A percentile compares a stretch with the other conserved stretches of the same genome.
phyloP scores from a whole-genome alignment of 306 rosid genomes.

The Lathyrus tuberosus region DNA sequence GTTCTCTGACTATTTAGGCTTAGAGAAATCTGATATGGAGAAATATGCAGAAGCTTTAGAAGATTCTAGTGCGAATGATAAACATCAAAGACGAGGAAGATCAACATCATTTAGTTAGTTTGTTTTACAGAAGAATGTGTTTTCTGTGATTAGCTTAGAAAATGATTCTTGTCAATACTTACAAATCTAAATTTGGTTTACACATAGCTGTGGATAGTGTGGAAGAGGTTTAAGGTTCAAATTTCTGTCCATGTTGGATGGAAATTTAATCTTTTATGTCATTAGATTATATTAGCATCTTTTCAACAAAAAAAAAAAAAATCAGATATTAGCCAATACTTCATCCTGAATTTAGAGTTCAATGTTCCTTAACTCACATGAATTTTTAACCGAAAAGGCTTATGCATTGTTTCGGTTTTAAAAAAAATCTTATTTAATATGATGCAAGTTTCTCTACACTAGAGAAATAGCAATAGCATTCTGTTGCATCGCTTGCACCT shows the following conservation, averaged over 20 bases:
- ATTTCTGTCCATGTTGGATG: neutral
- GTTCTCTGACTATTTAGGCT: constrained; percentile 38
- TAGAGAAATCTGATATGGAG: constrained; percentile 55
- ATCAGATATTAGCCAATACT: no score
- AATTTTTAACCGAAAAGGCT: no score
- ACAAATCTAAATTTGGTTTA: neutral
- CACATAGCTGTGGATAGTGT: neutral
- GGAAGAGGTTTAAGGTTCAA: neutral
- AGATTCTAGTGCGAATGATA: constrained; percentile 46
- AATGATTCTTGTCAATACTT: neutral
- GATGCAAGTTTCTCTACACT: constrained; percentile 27
- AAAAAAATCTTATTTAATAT: constrained; percentile 27
- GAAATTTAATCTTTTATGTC: no score
- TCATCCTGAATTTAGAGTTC: no score
- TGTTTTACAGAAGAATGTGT: constrained; percentile 31
- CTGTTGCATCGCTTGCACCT: constrained; percentile 25
- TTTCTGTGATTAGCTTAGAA: neutral
- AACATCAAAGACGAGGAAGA: constrained; percentile 42
- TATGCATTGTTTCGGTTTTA: no score
- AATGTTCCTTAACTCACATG: no score
- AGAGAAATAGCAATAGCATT: constrained; percentile 32
- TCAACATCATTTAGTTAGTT: constrained; percentile 55
- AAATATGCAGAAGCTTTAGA: constrained; percentile 77
- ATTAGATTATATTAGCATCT: no score
- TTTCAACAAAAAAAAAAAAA: no score